phyloP scores from a whole-genome alignment of 2,329 filamentous ascomycete genomes.

The Chaetomiaceae sp. region DNA sequence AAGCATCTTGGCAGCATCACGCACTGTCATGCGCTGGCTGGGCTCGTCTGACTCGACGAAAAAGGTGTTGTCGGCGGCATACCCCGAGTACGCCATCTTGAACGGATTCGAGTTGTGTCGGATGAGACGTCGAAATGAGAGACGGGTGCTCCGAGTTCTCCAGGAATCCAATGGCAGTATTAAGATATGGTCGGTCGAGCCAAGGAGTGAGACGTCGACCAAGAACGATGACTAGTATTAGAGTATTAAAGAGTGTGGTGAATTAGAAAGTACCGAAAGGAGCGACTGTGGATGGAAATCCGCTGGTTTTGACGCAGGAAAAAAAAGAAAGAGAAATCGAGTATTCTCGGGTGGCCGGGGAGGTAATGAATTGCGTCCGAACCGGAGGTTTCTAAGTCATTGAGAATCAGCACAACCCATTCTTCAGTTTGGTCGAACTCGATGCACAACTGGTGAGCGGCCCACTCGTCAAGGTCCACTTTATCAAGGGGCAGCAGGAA shows the following conservation, averaged over 20 bases:
- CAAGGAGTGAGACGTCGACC: conserved; percentile 39
- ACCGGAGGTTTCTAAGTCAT: conserved; percentile 39
- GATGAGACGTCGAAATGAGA: conserved; percentile 24
- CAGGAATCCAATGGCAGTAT: conserved; percentile 25
- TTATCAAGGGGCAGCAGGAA: conserved; percentile 14
- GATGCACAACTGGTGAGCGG: conserved; percentile 13
- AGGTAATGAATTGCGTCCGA: conserved; percentile 44
- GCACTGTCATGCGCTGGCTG: conserved; percentile 56
- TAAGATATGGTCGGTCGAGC: conserved; percentile 23
- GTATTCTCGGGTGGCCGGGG: conserved; percentile 36
- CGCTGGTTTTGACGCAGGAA: conserved; percentile 39
- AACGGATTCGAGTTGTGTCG: conserved; percentile 19
- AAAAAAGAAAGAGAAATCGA: conserved; percentile 29
- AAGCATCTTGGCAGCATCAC: conserved; percentile 72
- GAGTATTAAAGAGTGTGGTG: conserved; percentile 55
- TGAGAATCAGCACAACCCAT: conserved; percentile 22
- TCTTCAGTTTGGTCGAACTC: conserved; percentile 9
- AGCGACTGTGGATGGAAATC: conserved; percentile 52
- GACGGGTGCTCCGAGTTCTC: conserved; percentile 25
- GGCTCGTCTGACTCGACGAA: conserved; percentile 54
- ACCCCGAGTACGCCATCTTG: conserved; percentile 31
- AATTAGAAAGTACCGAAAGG: conserved; percentile 47
- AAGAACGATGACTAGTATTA: conserved; percentile 48
- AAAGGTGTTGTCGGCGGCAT: conserved; percentile 44
- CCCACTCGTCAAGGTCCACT: conserved; percentile 15